phyloP scores from a whole-genome alignment of 2,329 filamentous ascomycete species.

The Colletotrichum simmondsii region DNA sequence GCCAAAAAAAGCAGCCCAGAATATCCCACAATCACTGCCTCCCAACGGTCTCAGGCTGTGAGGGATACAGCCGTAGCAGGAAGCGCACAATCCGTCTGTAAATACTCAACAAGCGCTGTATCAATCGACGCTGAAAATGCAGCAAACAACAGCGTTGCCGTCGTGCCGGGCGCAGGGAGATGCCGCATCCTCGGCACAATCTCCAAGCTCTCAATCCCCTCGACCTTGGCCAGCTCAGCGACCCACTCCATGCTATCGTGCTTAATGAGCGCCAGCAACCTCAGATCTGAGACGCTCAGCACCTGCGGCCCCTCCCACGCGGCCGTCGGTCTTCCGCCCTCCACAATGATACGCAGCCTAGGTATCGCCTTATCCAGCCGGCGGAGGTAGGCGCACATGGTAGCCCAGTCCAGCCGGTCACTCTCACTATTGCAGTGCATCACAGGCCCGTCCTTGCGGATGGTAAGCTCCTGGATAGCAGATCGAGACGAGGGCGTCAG shows the following conservation, averaged over 20 bases:
- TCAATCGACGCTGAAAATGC: slow-evolving; percentile 71
- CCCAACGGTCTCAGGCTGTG: background rate
- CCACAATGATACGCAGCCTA: slow-evolving; percentile 61
- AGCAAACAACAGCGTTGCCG: slow-evolving; percentile 67
- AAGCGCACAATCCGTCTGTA: slow-evolving; percentile 44
- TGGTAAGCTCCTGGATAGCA: slow-evolving; percentile 59
- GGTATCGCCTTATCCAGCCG: slow-evolving; percentile 51
- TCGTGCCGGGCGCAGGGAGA: slow-evolving; percentile 62
- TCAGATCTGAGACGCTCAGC: slow-evolving; percentile 58
- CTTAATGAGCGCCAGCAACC: slow-evolving; percentile 53
- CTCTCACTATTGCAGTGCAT: slow-evolving; percentile 61
- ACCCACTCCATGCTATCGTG: slow-evolving; percentile 68
- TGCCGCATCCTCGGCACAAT: slow-evolving; percentile 65
- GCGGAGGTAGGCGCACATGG: slow-evolving; percentile 57
- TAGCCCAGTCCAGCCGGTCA: slow-evolving; percentile 57
- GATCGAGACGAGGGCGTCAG: slow-evolving; percentile 59
- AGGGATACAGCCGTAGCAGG: slow-evolving; percentile 4
- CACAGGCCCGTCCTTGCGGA: slow-evolving; percentile 64
- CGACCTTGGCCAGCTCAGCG: slow-evolving; percentile 62
- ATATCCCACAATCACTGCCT: too few relatives aligned
- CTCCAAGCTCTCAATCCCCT: slow-evolving; percentile 59
- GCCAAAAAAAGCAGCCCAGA: background rate
- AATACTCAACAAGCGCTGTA: slow-evolving; percentile 63
- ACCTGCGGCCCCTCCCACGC: slow-evolving; percentile 61
- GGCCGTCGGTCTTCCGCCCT: slow-evolving; percentile 64